phyloP scores from a whole-genome alignment of 148 eudicot genomes.

The Rhododendron simsii region DNA sequence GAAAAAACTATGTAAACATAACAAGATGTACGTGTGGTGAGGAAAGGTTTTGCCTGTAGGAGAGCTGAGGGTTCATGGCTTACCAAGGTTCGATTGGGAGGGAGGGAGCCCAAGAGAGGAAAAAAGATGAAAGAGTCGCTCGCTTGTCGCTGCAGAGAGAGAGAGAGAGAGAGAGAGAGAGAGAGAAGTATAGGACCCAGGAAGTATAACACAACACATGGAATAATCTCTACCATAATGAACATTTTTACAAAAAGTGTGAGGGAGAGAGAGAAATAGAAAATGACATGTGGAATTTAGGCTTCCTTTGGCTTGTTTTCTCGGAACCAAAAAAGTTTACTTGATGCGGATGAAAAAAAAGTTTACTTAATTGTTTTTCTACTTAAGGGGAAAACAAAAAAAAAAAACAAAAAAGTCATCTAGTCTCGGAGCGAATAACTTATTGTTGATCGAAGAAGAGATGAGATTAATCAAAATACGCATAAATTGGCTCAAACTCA shows the following conservation, averaged over 20 bases:
- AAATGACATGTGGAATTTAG: constrained; percentile 7
- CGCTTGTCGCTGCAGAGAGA: constrained; percentile 14
- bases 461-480: too few species aligned
- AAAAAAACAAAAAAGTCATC: too few species aligned
- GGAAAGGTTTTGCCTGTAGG: background rate
- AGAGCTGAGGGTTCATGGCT: constrained; percentile 8
- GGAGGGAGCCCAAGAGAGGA: background rate
- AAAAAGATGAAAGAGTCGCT: constrained; percentile 8
- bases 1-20: background rate
- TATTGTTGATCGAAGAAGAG: too few species aligned
- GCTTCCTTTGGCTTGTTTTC: background rate
- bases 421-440: too few species aligned
- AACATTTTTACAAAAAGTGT: too few species aligned
- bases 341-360: too few species aligned
- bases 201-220: background rate
- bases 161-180: background rate
- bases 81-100: constrained; percentile 3
- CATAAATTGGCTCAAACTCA: too few species aligned
- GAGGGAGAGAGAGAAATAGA: background rate
- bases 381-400: too few species aligned
- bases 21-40: background rate
- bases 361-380: too few species aligned
- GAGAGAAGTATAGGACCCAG: background rate
- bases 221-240: too few species aligned
- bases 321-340: too few species aligned